phyloP scores from a whole-genome alignment of 1,284 basidiomycete genomes.

The Fomitopsis schrenkii region DNA sequence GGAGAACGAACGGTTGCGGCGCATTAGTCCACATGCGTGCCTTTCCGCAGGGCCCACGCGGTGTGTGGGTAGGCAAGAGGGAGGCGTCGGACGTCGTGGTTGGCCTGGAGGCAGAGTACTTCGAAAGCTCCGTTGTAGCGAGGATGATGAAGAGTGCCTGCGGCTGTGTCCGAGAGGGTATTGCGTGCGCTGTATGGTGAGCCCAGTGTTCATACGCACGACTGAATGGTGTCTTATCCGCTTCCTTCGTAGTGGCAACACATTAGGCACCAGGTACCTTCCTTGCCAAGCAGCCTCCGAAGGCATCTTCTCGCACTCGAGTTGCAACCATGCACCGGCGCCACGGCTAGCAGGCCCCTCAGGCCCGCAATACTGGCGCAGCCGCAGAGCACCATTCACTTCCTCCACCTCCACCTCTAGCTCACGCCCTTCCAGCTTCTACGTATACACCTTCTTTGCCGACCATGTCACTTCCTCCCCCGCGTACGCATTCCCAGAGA shows the following conservation, averaged over 20 bases:
- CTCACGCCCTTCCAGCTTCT: constrained; percentile 20
- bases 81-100: constrained; percentile 47
- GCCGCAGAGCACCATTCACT: constrained; percentile 18
- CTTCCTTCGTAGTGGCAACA: constrained; percentile 45
- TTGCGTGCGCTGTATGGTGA: constrained; percentile 61
- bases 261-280: constrained; percentile 55
- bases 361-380: constrained; percentile 42
- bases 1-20: constrained; percentile 52
- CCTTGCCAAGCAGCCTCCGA: constrained; percentile 56
- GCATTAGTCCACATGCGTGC: constrained; percentile 51
- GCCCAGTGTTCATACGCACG: constrained; percentile 18
- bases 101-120: constrained; percentile 48
- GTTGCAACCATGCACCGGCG: constrained; percentile 17
- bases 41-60: constrained; percentile 43
- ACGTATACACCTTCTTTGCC: constrained; percentile 46
- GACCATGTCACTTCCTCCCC: constrained; percentile 36
- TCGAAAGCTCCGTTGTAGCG: constrained; percentile 42
- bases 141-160: constrained; percentile 52
- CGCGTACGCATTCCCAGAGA: constrained; percentile 21
- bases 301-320: constrained; percentile 34
- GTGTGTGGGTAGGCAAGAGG: constrained; percentile 53
- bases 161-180: constrained; percentile 58
- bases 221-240: constrained; percentile 4
- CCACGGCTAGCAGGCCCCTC: constrained; percentile 33
- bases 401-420: constrained; percentile 10